Conservation (phyloP, 1,284 basidiomycete genomes). For the Naganishia liquefaciens region DNA sequence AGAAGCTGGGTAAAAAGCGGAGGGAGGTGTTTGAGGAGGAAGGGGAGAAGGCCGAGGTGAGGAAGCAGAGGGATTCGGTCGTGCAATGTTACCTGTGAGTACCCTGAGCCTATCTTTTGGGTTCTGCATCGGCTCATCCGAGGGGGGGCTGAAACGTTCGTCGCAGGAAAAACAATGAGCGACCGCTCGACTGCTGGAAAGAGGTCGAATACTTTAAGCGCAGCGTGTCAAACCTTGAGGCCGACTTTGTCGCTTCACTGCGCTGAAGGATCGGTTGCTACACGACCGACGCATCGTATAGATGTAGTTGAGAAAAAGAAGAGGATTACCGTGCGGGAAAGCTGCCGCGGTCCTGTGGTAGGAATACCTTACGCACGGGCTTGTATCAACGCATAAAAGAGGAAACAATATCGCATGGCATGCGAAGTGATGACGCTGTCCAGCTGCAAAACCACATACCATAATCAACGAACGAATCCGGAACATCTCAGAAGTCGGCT, state of each 20-base stretch:
- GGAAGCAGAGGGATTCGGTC: slow-evolving; percentile 44
- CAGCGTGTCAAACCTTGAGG: slow-evolving; percentile 53
- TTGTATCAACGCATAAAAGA: slow-evolving; percentile 4
- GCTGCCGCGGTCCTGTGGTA: not conserved
- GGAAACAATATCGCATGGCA: not conserved
- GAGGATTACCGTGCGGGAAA: not conserved
- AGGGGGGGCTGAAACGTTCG: not conserved
- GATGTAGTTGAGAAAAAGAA: too few species aligned
- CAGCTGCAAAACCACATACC: not conserved
- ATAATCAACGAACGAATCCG: not conserved
- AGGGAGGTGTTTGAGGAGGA: slow-evolving; percentile 27
- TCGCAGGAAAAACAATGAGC: slow-evolving; percentile 44
- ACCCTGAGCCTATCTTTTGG: not conserved
- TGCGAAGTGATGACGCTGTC: not conserved
- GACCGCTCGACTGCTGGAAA: slow-evolving; percentile 54
- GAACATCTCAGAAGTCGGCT: not conserved
- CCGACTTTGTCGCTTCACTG: slow-evolving; percentile 34
- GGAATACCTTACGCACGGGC: not conserved
- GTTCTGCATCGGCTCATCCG: not conserved
- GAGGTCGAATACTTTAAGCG: slow-evolving; percentile 54
- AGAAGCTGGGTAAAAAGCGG: slow-evolving; percentile 46
- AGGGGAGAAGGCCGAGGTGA: slow-evolving; percentile 45
- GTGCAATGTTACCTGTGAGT: slow-evolving; percentile 53
- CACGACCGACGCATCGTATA: not conserved
- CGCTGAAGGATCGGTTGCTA: slow-evolving; percentile 23